These are phyloP conservation scores for Aspergillus uvarum DNA, from an alignment of 2,329 filamentous ascomycete genomes.

Conservation along the genomic window DNA sequence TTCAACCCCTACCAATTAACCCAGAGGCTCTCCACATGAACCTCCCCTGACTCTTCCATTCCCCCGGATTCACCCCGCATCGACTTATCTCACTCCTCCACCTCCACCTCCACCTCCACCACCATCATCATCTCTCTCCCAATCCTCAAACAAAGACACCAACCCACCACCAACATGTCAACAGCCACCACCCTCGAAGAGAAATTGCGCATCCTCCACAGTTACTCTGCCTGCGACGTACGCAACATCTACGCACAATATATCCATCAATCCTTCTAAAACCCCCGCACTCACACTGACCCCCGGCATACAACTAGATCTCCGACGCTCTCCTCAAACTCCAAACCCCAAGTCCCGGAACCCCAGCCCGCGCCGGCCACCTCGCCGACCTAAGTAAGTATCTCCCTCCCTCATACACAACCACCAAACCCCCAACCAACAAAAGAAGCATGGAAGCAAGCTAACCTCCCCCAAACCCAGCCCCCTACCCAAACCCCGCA, in stretches of 20 bases:
- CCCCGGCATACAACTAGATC: conserved; percentile 46
- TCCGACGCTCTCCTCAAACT: conserved; percentile 73
- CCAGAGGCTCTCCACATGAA: neutral
- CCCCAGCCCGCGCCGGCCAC: conserved; percentile 63
- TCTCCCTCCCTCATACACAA: neutral
- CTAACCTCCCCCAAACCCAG: conserved; percentile 9
- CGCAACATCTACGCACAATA: conserved; percentile 2
- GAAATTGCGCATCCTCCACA: conserved; percentile 33
- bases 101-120: neutral
- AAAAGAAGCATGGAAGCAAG: neutral
- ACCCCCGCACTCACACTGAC: neutral
- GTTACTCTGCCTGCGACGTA: conserved; percentile 48
- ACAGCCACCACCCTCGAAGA: conserved; percentile 29
- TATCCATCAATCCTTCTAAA: too few species aligned
- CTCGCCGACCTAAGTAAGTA: conserved; percentile 60
- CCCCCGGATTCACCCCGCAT: neutral
- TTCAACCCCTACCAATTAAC: too few species aligned
- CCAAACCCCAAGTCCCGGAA: conserved; percentile 43
- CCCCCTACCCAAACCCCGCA: neutral
- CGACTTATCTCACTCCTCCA: neutral
- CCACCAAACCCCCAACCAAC: neutral
- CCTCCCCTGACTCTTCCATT: neutral
- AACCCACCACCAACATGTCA: conserved; percentile 27
- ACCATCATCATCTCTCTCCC: neutral
- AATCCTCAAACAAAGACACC: conserved; percentile 5